Evolutionary conservation across 106 monocot species (phyloP).

Genomic region (Amphibolis antarctica): DNA sequence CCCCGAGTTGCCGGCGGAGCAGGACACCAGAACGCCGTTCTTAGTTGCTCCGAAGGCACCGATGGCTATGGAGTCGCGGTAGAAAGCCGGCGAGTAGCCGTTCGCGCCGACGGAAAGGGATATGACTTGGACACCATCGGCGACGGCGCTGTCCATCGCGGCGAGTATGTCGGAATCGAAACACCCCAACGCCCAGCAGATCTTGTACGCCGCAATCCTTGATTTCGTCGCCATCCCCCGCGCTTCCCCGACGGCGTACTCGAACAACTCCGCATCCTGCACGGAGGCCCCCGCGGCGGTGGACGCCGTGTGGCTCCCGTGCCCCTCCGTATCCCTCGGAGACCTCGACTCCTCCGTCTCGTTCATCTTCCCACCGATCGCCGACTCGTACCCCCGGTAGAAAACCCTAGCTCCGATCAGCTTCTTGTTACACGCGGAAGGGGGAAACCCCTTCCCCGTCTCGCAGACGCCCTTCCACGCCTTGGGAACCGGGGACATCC

Average conservation of each 20-base stretch:
- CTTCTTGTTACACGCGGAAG: conserved; percentile 40
- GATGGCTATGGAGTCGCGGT: conserved; percentile 56
- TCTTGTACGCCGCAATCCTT: conserved; percentile 81
- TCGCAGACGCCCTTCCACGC: conserved; percentile 31
- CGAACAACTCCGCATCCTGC: conserved; percentile 31
- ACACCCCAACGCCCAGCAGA: conserved; percentile 72
- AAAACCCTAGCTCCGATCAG: conserved; percentile 55
- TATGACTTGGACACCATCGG: conserved; percentile 76
- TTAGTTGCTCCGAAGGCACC: conserved; percentile 57
- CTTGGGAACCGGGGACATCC: conserved; percentile 14
- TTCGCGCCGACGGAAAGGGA: conserved; percentile 66
- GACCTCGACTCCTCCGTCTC: conserved; percentile 53
- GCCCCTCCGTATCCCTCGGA: conserved; percentile 71
- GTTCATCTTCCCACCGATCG: conserved; percentile 27
- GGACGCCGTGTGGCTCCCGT: conserved; percentile 80
- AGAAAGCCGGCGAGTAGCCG: conserved; percentile 36
- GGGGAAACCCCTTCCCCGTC: conserved; percentile 17
- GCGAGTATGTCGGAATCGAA: conserved; percentile 63
- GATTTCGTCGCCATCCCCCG: conserved; percentile 62
- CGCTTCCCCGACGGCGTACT: conserved; percentile 52
- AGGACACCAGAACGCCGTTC: conserved; percentile 59
- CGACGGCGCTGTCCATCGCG: conserved; percentile 62
- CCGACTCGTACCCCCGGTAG: conserved; percentile 47
- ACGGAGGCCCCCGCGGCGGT: conserved; percentile 65
- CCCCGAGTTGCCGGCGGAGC: conserved; percentile 77